Evolutionary conservation across 257 asterid species (phyloP).

Genomic region (Solanum sejunctum): DNA sequence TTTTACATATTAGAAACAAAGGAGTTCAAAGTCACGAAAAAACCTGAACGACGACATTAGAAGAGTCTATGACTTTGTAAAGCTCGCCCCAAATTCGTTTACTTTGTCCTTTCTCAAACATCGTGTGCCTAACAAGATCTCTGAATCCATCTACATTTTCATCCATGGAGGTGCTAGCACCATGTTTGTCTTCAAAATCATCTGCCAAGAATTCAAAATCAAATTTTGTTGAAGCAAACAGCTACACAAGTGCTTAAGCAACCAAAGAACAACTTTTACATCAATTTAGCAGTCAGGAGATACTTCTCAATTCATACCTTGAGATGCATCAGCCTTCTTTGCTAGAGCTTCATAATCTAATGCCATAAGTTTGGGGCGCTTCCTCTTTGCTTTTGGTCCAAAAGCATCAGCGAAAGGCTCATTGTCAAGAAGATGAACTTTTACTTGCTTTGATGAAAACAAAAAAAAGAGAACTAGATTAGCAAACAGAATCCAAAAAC

Average conservation of each 20-base stretch:
- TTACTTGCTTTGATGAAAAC: conserved; percentile 50
- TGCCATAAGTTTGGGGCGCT: conserved; percentile 64
- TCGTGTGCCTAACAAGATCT: conserved; percentile 79
- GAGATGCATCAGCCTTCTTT: conserved; percentile 80
- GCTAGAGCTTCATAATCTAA: conserved; percentile 61
- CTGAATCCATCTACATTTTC: conserved; percentile 74
- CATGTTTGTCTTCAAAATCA: conserved; percentile 69
- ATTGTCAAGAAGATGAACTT: conserved; percentile 91
- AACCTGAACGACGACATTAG: conserved; percentile 96
- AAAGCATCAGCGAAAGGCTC: conserved; percentile 83
- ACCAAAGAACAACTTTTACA: background rate
- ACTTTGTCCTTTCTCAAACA: conserved; percentile 98
- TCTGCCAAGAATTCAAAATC: conserved; percentile 12
- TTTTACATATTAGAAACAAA: background rate
- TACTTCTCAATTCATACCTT: conserved; percentile 43
- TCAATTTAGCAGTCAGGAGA: background rate
- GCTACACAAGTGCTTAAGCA: background rate
- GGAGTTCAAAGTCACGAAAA: background rate
- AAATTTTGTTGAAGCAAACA: background rate
- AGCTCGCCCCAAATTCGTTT: conserved; percentile 99
- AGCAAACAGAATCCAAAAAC: background rate
- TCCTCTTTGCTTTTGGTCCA: conserved; percentile 84
- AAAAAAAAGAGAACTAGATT: background rate
- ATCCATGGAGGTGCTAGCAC: conserved; percentile 45
- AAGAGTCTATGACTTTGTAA: conserved; percentile 94